phyloP scores from a whole-genome alignment of 768 basidiomycete species.

The Boletus bicolor region DNA sequence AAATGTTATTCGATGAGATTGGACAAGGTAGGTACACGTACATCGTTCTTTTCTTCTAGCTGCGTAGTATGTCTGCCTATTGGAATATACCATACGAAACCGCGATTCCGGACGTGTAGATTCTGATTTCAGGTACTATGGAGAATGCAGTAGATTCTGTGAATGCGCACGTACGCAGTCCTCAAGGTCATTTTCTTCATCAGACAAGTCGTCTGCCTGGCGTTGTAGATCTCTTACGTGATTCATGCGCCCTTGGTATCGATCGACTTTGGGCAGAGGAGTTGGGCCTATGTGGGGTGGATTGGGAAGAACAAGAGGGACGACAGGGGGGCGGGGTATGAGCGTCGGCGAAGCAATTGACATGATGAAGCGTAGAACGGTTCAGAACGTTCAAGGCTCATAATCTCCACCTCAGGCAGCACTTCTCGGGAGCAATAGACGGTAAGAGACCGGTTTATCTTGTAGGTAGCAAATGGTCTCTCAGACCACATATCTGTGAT shows the following conservation, averaged over 20 bases:
- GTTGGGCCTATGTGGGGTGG: constrained; percentile 63
- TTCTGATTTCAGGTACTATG: constrained; percentile 40
- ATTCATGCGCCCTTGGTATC: constrained; percentile 56
- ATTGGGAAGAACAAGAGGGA: constrained; percentile 65
- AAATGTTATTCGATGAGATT: neutral
- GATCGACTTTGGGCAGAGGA: constrained; percentile 49
- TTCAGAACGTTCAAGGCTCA: too few relatives aligned
- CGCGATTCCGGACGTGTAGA: constrained; percentile 57
- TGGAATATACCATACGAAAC: constrained; percentile 65
- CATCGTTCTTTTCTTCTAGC: constrained; percentile 84
- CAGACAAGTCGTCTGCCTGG: constrained; percentile 81
- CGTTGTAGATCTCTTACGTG: constrained; percentile 63
- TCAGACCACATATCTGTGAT: too few relatives aligned
- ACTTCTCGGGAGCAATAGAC: too few relatives aligned
- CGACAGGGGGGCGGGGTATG: constrained; percentile 57
- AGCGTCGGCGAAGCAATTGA: constrained; percentile 66
- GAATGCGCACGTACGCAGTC: constrained; percentile 50
- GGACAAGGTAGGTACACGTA: constrained; percentile 30
- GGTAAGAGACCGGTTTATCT: too few relatives aligned
- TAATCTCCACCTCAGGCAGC: too few relatives aligned
- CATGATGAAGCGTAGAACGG: constrained; percentile 28
- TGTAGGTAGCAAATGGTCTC: too few relatives aligned
- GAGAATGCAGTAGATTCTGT: neutral
- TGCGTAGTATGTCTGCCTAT: constrained; percentile 72
- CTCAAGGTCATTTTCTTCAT: constrained; percentile 81